phyloP scores from a whole-genome alignment of 495 filamentous ascomycete genomes.

The Penicillium arizonense region DNA sequence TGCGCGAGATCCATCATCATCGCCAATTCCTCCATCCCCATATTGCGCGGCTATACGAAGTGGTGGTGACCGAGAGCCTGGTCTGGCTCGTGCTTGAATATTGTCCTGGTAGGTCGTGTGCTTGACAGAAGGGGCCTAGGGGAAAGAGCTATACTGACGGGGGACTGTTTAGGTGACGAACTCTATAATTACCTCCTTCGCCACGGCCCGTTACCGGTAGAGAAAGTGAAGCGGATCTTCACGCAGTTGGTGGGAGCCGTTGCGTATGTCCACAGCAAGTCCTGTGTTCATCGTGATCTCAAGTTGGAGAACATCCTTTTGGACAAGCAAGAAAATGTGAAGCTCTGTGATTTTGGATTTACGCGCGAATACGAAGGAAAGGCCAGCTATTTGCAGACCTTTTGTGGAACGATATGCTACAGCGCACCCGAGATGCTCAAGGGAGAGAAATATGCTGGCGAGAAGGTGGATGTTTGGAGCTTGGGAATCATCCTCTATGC shows the following conservation, averaged over 20 bases:
- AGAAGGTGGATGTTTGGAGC: slow-evolving; percentile 98
- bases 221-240: slow-evolving; percentile 94
- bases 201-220: slow-evolving; percentile 77
- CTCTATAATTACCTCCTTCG: slow-evolving; percentile 92
- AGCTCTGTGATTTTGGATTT: slow-evolving; percentile 98
- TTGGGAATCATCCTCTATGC: slow-evolving; percentile 95
- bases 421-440: slow-evolving; percentile 98
- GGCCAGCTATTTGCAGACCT: slow-evolving; percentile 92
- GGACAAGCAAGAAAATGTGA: slow-evolving; percentile 96
- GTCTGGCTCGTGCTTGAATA: slow-evolving; percentile 98
- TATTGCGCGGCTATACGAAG: slow-evolving; percentile 95
- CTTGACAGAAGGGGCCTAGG: neutral
- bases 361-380: slow-evolving; percentile 96
- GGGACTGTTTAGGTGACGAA: slow-evolving; percentile 70
- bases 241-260: slow-evolving; percentile 95
- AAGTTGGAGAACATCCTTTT: slow-evolving; percentile 97
- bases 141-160: slow-evolving; percentile 1
- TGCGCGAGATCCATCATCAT: slow-evolving; percentile 97
- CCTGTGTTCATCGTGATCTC: slow-evolving; percentile 93
- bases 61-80: slow-evolving; percentile 90
- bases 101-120: slow-evolving; percentile 71
- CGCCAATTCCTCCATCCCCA: slow-evolving; percentile 97
- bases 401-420: slow-evolving; percentile 97
- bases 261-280: slow-evolving; percentile 90
- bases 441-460: slow-evolving; percentile 95